phyloP scores from a whole-genome alignment of 2,329 filamentous ascomycete genomes.

The Sphaerulina vaccinii region DNA sequence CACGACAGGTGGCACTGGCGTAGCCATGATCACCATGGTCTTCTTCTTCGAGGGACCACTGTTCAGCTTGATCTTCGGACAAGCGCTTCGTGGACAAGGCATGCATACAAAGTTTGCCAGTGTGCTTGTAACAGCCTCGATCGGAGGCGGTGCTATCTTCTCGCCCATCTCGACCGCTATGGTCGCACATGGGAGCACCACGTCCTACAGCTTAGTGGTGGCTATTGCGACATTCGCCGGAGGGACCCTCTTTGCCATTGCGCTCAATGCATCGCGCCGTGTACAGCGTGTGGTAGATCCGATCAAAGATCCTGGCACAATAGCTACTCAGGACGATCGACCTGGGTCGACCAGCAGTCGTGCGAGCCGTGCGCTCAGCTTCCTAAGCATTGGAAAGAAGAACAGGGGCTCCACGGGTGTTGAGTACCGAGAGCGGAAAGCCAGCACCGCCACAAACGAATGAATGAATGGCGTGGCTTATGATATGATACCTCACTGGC shows the following conservation, averaged over 20 bases:
- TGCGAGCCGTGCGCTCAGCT: constrained; percentile 34
- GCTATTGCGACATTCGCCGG: constrained; percentile 53
- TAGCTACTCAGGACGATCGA: constrained; percentile 5
- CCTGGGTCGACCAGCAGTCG: constrained; percentile 33
- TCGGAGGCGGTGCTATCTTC: constrained; percentile 55
- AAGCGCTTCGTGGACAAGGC: constrained; percentile 58
- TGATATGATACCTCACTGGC: not conserved
- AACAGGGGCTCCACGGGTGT: constrained; percentile 21
- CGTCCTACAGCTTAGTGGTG: constrained; percentile 54
- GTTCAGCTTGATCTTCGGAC: constrained; percentile 60
- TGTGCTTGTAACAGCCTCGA: constrained; percentile 54
- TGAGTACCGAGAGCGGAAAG: constrained; percentile 30
- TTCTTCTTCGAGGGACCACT: constrained; percentile 62
- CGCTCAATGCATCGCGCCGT: constrained; percentile 50
- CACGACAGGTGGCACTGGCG: constrained; percentile 44
- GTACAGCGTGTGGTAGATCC: constrained; percentile 50
- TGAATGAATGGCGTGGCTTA: constrained; percentile 1
- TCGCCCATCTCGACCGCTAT: constrained; percentile 56
- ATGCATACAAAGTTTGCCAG: constrained; percentile 58
- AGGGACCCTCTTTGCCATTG: constrained; percentile 55
- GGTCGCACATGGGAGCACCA: constrained; percentile 40
- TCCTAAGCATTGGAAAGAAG: constrained; percentile 31
- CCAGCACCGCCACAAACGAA: constrained; percentile 6
- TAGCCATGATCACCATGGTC: constrained; percentile 52
- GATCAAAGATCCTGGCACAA: constrained; percentile 26